Percentiles rank a stretch among this genome's conserved stretches.
phyloP scores from a whole-genome alignment of 371 early-diverging fungal species.

The Mortierella sp. region DNA sequence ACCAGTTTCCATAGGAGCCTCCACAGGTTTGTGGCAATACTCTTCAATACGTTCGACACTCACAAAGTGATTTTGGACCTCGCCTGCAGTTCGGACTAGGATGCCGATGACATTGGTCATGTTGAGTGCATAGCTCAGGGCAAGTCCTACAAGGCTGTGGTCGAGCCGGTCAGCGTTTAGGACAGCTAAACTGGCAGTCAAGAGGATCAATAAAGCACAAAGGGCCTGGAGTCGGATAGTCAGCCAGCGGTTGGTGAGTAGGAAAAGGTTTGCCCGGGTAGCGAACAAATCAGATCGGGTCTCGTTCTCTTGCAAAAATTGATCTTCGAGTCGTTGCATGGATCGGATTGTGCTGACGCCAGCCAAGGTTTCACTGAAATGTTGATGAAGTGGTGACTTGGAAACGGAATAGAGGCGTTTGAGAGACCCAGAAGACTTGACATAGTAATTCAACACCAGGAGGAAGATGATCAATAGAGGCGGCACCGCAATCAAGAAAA shows the following conservation, averaged over 20 bases:
- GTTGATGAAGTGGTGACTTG: slow-evolving; percentile 68
- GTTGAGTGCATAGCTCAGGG: slow-evolving; percentile 73
- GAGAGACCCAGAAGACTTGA: slow-evolving; percentile 67
- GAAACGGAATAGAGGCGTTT: slow-evolving; percentile 64
- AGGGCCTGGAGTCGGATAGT: slow-evolving; percentile 53
- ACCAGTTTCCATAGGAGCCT: slow-evolving; percentile 60
- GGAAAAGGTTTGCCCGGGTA: slow-evolving; percentile 12
- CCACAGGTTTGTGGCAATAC: slow-evolving; percentile 66
- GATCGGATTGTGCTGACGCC: slow-evolving; percentile 56
- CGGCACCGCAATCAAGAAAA: slow-evolving; percentile 34
- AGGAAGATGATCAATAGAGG: slow-evolving; percentile 54
- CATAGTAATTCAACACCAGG: slow-evolving; percentile 55
- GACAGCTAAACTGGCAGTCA: slow-evolving; percentile 25
- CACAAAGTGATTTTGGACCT: slow-evolving; percentile 71
- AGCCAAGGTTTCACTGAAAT: slow-evolving; percentile 66
- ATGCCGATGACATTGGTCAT: slow-evolving; percentile 82
- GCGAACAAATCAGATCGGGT: slow-evolving; percentile 19
- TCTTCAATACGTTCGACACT: slow-evolving; percentile 75
- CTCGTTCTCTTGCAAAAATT: slow-evolving; percentile 33
- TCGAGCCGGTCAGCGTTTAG: slow-evolving; percentile 49
- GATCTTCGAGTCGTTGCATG: slow-evolving; percentile 25
- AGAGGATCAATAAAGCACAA: slow-evolving; percentile 23
- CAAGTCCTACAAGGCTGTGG: slow-evolving; percentile 70
- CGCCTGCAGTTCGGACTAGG: slow-evolving; percentile 73
- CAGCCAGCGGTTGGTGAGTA: slow-evolving; percentile 41